Conservation (phyloP, 139 green algal species). For the Chlamydomonas schloesseri region DNA sequence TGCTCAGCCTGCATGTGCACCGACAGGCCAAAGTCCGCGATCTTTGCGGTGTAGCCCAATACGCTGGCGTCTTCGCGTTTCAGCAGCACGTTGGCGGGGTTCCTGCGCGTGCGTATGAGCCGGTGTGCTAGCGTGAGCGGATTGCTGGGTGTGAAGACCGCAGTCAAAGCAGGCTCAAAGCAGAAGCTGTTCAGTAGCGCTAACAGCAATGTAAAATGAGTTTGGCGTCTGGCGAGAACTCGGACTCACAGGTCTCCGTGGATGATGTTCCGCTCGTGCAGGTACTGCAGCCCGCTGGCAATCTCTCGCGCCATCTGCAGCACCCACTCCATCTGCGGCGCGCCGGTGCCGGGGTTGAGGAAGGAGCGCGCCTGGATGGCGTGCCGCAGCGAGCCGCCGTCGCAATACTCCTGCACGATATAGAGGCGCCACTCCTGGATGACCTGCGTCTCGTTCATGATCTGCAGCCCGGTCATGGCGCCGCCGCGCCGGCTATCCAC, state of each 20-base stretch:
- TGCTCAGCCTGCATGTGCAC: conserved; percentile 51
- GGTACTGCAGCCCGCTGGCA: conserved; percentile 40
- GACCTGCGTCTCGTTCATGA: conserved; percentile 43
- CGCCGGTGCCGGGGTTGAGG: conserved; percentile 1
- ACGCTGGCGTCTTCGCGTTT: conserved; percentile 17
- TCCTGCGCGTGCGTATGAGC: no score
- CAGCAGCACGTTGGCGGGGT: conserved; percentile 1
- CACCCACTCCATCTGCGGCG: conserved; percentile 43
- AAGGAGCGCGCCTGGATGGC: conserved; percentile 45
- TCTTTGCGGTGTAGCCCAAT: conserved; percentile 54
- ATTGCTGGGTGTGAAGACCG: no score
- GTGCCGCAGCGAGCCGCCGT: conserved; percentile 45
- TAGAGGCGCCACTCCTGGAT: conserved; percentile 63
- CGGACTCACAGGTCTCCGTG: conserved; percentile 41
- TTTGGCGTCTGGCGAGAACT: no score
- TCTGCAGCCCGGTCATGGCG: conserved; percentile 45
- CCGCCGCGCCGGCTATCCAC: conserved; percentile 21
- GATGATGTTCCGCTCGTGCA: conserved; percentile 53
- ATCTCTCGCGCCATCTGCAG: conserved; percentile 48
- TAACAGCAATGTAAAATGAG: no score
- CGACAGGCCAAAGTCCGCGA: conserved; percentile 57
- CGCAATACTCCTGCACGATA: conserved; percentile 61
- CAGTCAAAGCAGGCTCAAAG: no score
- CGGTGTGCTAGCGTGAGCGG: no score
- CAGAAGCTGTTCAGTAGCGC: no score